Evolutionary conservation across 352 stramenopile species (phyloP).

Genomic region (Phytopythium mirpurense): DNA sequence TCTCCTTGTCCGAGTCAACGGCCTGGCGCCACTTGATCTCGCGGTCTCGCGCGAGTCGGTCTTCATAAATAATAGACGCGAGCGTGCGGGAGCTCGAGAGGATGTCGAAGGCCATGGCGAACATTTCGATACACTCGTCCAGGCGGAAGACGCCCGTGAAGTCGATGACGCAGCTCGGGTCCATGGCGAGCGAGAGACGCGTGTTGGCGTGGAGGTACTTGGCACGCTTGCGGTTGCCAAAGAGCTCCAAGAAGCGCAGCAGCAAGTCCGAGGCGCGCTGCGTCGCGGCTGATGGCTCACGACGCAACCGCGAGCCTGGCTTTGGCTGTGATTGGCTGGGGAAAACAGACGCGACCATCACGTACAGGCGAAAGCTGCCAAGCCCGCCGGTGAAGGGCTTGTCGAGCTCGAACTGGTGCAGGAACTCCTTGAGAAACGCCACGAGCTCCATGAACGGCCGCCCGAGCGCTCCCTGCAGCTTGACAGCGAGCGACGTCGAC

Average conservation of each 20-base stretch:
- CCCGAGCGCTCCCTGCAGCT: constrained; percentile 37
- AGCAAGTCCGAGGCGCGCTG: constrained; percentile 25
- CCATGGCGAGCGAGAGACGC: constrained; percentile 36
- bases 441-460: constrained; percentile 47
- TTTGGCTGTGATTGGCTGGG: constrained; percentile 2
- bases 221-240: constrained; percentile 48
- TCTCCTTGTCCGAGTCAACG: constrained; percentile 4
- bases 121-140: constrained; percentile 58
- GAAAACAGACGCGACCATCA: constrained; percentile 76
- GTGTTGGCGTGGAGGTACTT: constrained; percentile 49
- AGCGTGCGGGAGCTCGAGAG: constrained; percentile 39
- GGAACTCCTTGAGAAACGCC: constrained; percentile 70
- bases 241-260: constrained; percentile 57
- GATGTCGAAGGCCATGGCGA: constrained; percentile 63
- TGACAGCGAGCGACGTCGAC: constrained; percentile 51
- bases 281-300: background rate
- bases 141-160: constrained; percentile 65
- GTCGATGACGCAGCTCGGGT: constrained; percentile 33
- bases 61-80: constrained; percentile 60
- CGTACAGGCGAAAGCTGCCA: constrained; percentile 74
- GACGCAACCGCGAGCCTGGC: background rate
- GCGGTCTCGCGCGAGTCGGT: constrained; percentile 33
- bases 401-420: constrained; percentile 73
- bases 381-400: constrained; percentile 76
- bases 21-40: constrained; percentile 22